Base-by-base conservation (phyloP, 306 rosid genomes). In the Prunus dulcis region DNA sequence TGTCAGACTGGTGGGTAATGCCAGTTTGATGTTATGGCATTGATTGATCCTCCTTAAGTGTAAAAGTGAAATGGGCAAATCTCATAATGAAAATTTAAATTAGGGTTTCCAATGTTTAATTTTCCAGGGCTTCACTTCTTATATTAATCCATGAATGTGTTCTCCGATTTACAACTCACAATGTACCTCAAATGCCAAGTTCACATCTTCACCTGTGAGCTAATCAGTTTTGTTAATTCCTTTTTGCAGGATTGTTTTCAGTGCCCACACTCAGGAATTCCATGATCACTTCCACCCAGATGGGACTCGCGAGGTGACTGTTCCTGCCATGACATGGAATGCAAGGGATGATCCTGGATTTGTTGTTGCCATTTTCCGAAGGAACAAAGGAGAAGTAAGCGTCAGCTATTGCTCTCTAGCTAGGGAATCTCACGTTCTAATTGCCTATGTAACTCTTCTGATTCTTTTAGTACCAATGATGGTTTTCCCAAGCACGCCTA, bases 321-420 rank as follows among this genome's bases (percentile, higher is more conserved):
- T 90, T 55, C 96, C 92, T 0, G 81, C 96, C 82, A 86, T 88
- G 96, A 78, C 92, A 43, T 90, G 96, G 92, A 83, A 81, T 75
- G 86, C 91, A 41, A 85, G 87, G 81, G 91, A 83, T 71, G 89
- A 88, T 79, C 96, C 92, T 78, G 92, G 90, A 58, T 90, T 90
- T 86, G 86, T 90, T 49, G 57, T 86, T 82, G 92, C 92, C 69
- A 80, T 81, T 63, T 90, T 90, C 78, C 86, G 78, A 73, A 76
- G 78, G 82, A 78, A 82, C 72, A 85, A 81, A 71, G 84, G 78
- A 74, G 81, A 79, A 67, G 87, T 83, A 73, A 83, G 81, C 76
- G 83, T 90, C 74, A 83, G 88, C 79, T 83, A 88, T 64, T 90
- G 96, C 80, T 82, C 91, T 52, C 86, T 90, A n/a, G 87, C 91